These are phyloP conservation scores for Boletus tylopilopsis DNA, from an alignment of 768 basidiomycete species.

Conservation along the genomic window DNA sequence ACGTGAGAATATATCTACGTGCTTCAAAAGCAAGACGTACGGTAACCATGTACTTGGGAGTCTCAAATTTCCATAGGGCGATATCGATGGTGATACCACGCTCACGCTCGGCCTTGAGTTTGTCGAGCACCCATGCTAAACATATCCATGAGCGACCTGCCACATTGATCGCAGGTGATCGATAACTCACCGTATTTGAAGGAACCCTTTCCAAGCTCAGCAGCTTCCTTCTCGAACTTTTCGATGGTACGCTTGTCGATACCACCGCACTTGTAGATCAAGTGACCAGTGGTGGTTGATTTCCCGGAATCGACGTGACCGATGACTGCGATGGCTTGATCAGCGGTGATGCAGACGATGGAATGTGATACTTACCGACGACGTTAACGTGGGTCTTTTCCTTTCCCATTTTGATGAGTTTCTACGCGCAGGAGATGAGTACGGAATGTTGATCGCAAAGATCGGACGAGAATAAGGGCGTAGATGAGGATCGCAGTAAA, in stretches of 20 bases:
- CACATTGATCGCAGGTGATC: constrained; percentile 13
- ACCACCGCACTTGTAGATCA: constrained; percentile 99
- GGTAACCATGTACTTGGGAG: constrained; percentile 92
- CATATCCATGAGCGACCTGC: constrained; percentile 26
- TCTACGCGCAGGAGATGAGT: constrained; percentile 32
- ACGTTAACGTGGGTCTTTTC: constrained; percentile 97
- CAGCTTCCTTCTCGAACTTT: constrained; percentile 99
- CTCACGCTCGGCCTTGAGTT: constrained; percentile 99
- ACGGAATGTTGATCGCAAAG: constrained; percentile 16
- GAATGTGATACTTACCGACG: constrained; percentile 64
- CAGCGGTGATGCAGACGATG: constrained; percentile 12
- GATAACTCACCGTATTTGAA: constrained; percentile 85
- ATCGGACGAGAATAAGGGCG: constrained; percentile 16
- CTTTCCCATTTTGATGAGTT: constrained; percentile 85
- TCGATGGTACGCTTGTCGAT: constrained; percentile 99
- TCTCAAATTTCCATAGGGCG: constrained; percentile 99
- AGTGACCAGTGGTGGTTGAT: constrained; percentile 99
- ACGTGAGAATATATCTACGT: neutral
- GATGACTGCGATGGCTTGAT: constrained; percentile 63
- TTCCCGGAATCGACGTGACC: constrained; percentile 99
- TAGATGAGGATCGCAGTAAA: constrained; percentile 14
- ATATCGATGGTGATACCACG: constrained; percentile 99
- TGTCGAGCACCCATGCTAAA: constrained; percentile 99
- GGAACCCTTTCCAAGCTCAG: constrained; percentile 99
- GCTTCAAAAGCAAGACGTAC: constrained; percentile 42